These are phyloP conservation scores for Biscogniauxia mediterranea DNA, from an alignment of 2,329 filamentous ascomycete species.

Conservation along the genomic window DNA sequence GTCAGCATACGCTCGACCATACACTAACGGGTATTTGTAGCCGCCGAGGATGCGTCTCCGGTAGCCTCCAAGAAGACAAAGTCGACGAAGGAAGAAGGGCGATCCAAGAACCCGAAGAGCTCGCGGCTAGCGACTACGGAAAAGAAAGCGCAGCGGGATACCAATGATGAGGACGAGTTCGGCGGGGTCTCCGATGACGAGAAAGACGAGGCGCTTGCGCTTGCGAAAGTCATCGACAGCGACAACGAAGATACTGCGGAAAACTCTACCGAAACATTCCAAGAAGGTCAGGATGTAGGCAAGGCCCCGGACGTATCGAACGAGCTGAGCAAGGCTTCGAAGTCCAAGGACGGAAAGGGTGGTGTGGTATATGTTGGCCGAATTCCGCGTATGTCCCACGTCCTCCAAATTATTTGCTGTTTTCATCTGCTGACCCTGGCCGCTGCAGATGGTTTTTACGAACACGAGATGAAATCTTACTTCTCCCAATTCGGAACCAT, in stretches of 20 bases:
- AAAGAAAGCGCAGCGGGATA: constrained; percentile 25
- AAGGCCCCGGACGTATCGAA: constrained; percentile 49
- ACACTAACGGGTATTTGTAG: constrained; percentile 23
- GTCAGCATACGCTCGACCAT: not conserved
- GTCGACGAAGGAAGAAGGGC: constrained; percentile 33
- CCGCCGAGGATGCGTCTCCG: constrained; percentile 45
- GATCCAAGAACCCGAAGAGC: constrained; percentile 23
- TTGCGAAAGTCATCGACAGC: constrained; percentile 46
- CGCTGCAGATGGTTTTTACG: constrained; percentile 74
- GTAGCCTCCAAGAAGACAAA: constrained; percentile 47
- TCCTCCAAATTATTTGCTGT: not conserved
- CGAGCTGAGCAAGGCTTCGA: constrained; percentile 39
- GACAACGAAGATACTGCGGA: constrained; percentile 38
- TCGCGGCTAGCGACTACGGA: constrained; percentile 23
- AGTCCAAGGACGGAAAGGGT: constrained; percentile 48
- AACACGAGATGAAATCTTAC: constrained; percentile 91
- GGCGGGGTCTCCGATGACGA: constrained; percentile 32
- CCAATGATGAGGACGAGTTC: constrained; percentile 33
- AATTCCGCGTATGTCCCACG: constrained; percentile 56
- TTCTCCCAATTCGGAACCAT: constrained; percentile 91
- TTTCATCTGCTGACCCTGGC: constrained; percentile 5
- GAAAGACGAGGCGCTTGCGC: constrained; percentile 42
- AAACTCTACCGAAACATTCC: constrained; percentile 38
- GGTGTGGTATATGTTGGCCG: constrained; percentile 89
- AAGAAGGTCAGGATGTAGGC: constrained; percentile 50